Evolutionary conservation across 2,329 filamentous ascomycete genomes (phyloP), one percentile per base, ranked within the genome.

Genomic region (Xylariomycetidae sp.): DNA sequence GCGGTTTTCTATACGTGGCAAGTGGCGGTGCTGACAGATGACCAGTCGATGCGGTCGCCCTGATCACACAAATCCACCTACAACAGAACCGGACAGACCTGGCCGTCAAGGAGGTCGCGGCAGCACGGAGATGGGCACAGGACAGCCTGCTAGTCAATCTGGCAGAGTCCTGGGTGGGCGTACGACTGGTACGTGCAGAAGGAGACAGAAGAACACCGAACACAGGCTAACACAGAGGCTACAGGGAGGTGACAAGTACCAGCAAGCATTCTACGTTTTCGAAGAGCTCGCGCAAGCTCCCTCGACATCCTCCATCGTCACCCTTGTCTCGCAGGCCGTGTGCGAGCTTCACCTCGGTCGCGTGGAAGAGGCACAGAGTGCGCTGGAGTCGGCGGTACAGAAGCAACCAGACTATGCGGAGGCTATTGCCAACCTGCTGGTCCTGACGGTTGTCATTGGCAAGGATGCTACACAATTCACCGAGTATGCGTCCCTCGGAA

Each of bases 241-340:
- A 17, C 40, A 94, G 83, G 90, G 90, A 54, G 89, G 89, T 47
- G 88, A 95, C 49, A 92, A 87, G 59, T 96, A 96, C 63, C 92
- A 96, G 56, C 85, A 92, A 55, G 82, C 90, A 13, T 96, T 94
- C 64, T 96, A 98, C 69, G 90, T 96, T 40, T 96, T 87, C 54
- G 90, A 96, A 63, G 92, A 98, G 62, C 76, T 96, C 30, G 90
- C 92, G 4, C 86, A 94, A 56, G 82, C 85, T 18, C 82, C 88
- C 3, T 79, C 85, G 19, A 88, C 85, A 13, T 80, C 86, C 30
- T 85, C 85, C 12, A 72, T 81, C 32, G 72, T 80, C 47, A 83
- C 78, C 13, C 74, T 95, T 35, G 78, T 95, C 40, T 82, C 86
- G 14, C 92, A 96, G 65, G 90, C 89, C 17, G 79, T 96, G 17